phyloP scores from a whole-genome alignment of 202 grass and related monocot species.

The Setaria italica region DNA sequence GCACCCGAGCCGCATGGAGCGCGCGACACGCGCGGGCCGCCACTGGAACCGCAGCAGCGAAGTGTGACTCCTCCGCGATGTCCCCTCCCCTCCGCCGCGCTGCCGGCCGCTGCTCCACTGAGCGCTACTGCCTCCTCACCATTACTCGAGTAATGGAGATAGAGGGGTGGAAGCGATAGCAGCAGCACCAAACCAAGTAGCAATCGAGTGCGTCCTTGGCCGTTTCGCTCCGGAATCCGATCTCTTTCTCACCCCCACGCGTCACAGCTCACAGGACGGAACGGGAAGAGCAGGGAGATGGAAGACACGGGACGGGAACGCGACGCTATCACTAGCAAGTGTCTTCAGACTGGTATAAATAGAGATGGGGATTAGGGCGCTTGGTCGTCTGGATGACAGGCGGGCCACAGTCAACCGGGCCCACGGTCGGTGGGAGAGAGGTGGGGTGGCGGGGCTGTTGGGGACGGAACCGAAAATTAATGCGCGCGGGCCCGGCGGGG shows the following conservation, averaged over 20 bases:
- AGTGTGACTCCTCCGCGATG: constrained; percentile 25
- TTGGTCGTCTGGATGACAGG: neutral
- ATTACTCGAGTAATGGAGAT: constrained; percentile 25
- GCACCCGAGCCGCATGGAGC: constrained; percentile 43
- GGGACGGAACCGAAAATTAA: constrained; percentile 32
- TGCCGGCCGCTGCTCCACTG: neutral
- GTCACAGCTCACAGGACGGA: constrained; percentile 28
- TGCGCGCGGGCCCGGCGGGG: constrained; percentile 10
- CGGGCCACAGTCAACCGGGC: neutral
- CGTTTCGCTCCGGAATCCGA: constrained; percentile 48
- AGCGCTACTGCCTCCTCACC: constrained; percentile 42
- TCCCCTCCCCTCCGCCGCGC: neutral
- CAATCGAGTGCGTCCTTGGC: constrained; percentile 29
- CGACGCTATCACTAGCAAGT: neutral
- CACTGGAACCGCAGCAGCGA: neutral
- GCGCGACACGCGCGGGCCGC: neutral
- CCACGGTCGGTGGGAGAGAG: constrained; percentile 17
- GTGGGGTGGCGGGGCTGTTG: constrained; percentile 11
- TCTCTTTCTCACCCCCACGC: neutral
- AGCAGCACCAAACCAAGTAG: constrained; percentile 31
- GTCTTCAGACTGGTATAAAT: constrained; percentile 36
- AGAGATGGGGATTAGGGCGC: neutral
- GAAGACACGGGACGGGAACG: neutral
- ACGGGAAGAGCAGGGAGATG: constrained; percentile 8
- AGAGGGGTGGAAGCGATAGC: neutral